Conservation (phyloP, 2,329 filamentous ascomycete species). For the Cercospora zeina region DNA sequence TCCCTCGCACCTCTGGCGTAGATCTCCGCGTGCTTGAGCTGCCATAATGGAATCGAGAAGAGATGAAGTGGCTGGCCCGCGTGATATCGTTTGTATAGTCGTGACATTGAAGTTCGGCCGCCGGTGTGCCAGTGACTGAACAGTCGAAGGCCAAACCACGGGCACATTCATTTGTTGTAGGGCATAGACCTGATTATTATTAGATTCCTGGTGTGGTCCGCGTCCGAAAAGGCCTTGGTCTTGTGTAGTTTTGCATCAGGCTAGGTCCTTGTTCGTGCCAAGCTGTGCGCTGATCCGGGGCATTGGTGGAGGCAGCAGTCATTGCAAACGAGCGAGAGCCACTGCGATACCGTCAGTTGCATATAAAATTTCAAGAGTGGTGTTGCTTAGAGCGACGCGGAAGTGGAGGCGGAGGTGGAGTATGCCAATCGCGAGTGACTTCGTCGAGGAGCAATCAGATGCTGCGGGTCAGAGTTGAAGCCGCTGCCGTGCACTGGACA, state of each 20-base stretch:
- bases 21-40: neutral
- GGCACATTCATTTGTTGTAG: neutral
- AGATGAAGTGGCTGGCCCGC: neutral
- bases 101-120: neutral
- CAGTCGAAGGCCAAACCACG: neutral
- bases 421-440: neutral
- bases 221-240: neutral
- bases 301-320: neutral
- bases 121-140: neutral
- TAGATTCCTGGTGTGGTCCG: neutral
- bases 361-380: neutral
- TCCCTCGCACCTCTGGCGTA: neutral
- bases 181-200: neutral
- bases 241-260: neutral
- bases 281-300: neutral
- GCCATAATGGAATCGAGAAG: neutral
- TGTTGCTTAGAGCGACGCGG: neutral
- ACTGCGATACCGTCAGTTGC: neutral
- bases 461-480: too few relatives aligned
- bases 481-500: too few relatives aligned
- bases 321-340: neutral
- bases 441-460: neutral
- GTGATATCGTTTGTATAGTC: neutral
- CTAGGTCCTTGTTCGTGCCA: conserved; percentile 1
- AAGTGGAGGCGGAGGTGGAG: neutral